These are phyloP conservation scores for Euphorbia corollata DNA, from an alignment of 441 rosid species.

Conservation along the genomic window DNA sequence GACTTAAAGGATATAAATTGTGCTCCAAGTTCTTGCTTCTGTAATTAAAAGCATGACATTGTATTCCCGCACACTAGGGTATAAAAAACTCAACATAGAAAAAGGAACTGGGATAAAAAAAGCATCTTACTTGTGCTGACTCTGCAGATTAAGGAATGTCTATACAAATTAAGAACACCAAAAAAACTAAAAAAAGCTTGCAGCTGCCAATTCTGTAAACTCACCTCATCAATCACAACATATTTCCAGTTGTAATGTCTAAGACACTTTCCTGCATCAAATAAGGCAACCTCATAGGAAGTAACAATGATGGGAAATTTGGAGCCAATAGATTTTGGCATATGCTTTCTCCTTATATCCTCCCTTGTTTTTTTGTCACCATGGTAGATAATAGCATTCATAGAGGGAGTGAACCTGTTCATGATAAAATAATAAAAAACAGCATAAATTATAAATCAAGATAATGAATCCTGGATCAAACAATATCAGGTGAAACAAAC, in stretches of 20 bases:
- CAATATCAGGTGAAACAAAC: conserved; percentile 12
- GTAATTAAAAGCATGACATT: not conserved
- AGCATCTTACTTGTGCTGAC: not conserved
- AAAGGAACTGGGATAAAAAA: not conserved
- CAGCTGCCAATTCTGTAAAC: not conserved
- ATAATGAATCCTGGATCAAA: conserved; percentile 12
- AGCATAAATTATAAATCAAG: not conserved
- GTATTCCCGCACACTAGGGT: not conserved
- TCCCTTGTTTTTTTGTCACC: conserved; percentile 63
- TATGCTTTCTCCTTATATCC: conserved; percentile 57
- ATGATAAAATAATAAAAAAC: conserved; percentile 6
- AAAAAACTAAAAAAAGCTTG: conserved; percentile 7
- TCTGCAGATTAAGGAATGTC: conserved; percentile 4
- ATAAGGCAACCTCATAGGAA: conserved; percentile 88
- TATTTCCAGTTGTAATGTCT: conserved; percentile 83
- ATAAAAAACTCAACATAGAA: not conserved
- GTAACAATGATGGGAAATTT: conserved; percentile 79
- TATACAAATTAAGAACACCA: not conserved
- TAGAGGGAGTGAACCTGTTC: conserved; percentile 68
- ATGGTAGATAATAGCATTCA: conserved; percentile 75
- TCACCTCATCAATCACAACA: conserved; percentile 91
- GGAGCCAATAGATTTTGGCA: conserved; percentile 67
- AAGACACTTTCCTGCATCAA: conserved; percentile 58
- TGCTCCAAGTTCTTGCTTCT: not conserved
- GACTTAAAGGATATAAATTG: not conserved